phyloP scores from a whole-genome alignment of 371 early-diverging fungal species.

The Mucor sp. region DNA sequence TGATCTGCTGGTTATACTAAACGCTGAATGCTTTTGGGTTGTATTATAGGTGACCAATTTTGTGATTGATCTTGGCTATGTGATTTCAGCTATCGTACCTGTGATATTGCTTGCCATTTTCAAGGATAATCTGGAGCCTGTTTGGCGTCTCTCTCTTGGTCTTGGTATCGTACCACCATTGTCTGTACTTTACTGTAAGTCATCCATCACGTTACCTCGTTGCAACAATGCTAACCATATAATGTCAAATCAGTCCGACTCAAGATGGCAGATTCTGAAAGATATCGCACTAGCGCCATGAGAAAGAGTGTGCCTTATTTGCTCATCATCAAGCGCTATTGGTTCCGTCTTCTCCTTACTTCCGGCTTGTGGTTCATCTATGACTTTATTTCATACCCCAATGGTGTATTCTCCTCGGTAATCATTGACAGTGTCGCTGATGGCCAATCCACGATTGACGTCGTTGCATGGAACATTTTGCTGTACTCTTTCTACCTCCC shows the following conservation, averaged over 20 bases:
- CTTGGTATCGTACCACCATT: conserved; percentile 62
- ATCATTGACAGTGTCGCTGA: conserved; percentile 53
- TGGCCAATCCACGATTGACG: conserved; percentile 46
- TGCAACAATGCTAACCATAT: background rate
- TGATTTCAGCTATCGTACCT: conserved; percentile 60
- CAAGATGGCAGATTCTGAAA: conserved; percentile 59
- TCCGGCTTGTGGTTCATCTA: conserved; percentile 69
- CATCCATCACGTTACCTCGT: background rate
- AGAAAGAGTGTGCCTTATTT: conserved; percentile 59
- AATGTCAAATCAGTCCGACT: conserved; percentile 44
- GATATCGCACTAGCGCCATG: conserved; percentile 49
- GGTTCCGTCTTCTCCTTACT: conserved; percentile 59
- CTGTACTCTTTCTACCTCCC: conserved; percentile 65
- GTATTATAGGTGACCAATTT: conserved; percentile 52
- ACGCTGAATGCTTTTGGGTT: background rate
- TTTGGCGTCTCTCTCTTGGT: conserved; percentile 61
- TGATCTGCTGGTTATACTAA: background rate
- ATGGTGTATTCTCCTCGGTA: conserved; percentile 55
- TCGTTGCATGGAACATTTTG: conserved; percentile 60
- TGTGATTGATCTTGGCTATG: conserved; percentile 62
- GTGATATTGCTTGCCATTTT: conserved; percentile 55
- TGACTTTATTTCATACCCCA: conserved; percentile 64
- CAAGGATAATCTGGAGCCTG: conserved; percentile 50
- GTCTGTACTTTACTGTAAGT: conserved; percentile 60
- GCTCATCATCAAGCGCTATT: conserved; percentile 60